phyloP scores from a whole-genome alignment of 129 eudicot species.

The Flaveria sonorensis region DNA sequence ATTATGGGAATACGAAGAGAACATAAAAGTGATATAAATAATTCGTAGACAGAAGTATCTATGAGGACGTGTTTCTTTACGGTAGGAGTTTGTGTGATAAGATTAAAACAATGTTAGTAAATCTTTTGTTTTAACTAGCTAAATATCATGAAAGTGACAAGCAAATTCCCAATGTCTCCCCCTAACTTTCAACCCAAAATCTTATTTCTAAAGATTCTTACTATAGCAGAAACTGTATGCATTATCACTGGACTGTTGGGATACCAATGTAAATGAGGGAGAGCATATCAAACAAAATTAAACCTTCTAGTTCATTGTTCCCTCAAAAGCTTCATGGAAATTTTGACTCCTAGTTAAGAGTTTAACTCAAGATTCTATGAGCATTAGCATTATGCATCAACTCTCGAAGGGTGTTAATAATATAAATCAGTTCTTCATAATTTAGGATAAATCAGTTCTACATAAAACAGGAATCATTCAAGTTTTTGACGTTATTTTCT shows the following conservation, averaged over 20 bases:
- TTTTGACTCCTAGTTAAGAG: background rate
- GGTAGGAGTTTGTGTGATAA: constrained; percentile 1
- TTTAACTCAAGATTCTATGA: background rate
- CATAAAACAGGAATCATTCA: background rate
- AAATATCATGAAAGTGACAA: background rate
- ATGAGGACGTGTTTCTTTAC: background rate
- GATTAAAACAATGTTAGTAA: background rate
- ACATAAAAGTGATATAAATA: background rate
- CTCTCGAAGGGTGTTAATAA: constrained; percentile 1
- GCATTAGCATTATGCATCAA: background rate
- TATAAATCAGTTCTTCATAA: background rate
- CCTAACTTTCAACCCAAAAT: background rate
- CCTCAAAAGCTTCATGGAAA: background rate
- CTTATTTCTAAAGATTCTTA: background rate
- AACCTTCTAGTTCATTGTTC: background rate
- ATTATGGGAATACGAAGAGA: background rate
- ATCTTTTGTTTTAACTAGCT: background rate
- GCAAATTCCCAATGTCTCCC: background rate
- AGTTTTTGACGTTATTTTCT: background rate
- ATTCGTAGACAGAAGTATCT: background rate
- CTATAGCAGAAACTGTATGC: background rate
- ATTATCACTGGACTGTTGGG: background rate
- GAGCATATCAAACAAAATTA: background rate
- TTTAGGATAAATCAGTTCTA: background rate
- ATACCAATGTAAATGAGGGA: background rate